Evolutionary conservation across 352 stramenopile genomes (phyloP), one percentile per base, ranked within the genome.

Genomic region (Phytopythium cucurbitacearum): DNA sequence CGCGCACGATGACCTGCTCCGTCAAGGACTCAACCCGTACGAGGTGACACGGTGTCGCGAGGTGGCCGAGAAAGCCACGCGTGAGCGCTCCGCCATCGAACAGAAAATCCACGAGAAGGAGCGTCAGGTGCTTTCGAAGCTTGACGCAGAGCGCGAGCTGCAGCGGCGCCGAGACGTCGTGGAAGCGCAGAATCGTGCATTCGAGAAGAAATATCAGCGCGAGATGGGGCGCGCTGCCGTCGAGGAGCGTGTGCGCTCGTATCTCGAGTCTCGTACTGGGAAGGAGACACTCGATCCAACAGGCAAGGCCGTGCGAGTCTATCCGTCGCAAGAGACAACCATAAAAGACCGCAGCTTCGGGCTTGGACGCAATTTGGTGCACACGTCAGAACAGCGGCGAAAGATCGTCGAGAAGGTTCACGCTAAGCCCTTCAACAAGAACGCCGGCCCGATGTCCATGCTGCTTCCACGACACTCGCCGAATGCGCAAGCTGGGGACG

Each of bases 11-110:
- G 63, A 71, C 46, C 60, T 91, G 4, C 40, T 94, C 40, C 64
- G 69, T 28, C 79, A 89, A 34, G 83, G 83, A 5, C 73, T 83
- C 45, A 94, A 94, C 56, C 81, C 85, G 15, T 88, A 94, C 56
- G 80, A 93, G 43, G 76, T 88, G 3, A 61, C 76, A 2, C 81
- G 85, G 35, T 60, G 56, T 2, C 64, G 72, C 21, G 61, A 73
- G 5, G 76, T 88, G 9, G 60, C 72, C 10, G 61, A 67, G 42
- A 48, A 56, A 37, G 65, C 79, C 0, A 40, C 57, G 3, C 60
- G 58, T 1, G 67, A 89, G 38, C 74, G 76, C 0, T 43, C 51
- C 6, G 48, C 59, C 9, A 69, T 88, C 16, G 77, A 86, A 34
- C 50, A 53, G 1, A 71, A 67, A 33, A 87, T 89, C 44, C 60